These are phyloP conservation scores for Fragilariopsis cylindrus DNA, from an alignment of 108 stramenopile species.

Conservation along the genomic window DNA sequence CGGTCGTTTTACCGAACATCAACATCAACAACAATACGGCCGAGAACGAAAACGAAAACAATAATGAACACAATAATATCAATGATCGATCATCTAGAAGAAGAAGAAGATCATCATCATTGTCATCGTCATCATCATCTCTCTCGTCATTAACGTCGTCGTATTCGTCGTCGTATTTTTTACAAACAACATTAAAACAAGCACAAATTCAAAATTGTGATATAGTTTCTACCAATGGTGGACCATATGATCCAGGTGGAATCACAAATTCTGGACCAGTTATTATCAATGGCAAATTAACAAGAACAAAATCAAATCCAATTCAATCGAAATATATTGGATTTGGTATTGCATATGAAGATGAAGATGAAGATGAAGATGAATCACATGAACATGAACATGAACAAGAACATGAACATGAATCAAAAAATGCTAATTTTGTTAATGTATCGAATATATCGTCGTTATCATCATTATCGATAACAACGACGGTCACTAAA, in stretches of 20 bases:
- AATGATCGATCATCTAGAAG: neutral
- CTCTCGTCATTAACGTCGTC: neutral
- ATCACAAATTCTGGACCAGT: slow-evolving; percentile 21
- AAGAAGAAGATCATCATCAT: neutral
- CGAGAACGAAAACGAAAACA: neutral
- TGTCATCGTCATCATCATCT: neutral
- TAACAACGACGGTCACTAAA: neutral
- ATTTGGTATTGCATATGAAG: slow-evolving; percentile 17
- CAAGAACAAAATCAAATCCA: slow-evolving; percentile 7
- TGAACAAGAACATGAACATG: too few species aligned
- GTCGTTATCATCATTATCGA: too few species aligned
- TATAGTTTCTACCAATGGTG: slow-evolving; percentile 41
- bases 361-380: neutral
- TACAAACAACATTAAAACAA: slow-evolving; percentile 17
- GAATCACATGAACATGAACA: too few species aligned
- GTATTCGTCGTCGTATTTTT: neutral
- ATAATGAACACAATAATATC: neutral
- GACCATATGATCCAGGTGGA: slow-evolving; percentile 44
- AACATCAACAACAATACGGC: neutral
- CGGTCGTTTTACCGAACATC: slow-evolving; percentile 5
- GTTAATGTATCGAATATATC: neutral
- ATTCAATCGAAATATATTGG: slow-evolving; percentile 13
- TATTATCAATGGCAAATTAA: slow-evolving; percentile 16
- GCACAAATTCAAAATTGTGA: slow-evolving; percentile 21
- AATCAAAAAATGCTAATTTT: too few species aligned